Evolutionary conservation across 768 basidiomycete species (phyloP), one percentile per base, ranked within the genome.

Genomic region (Lentinula edodes): DNA sequence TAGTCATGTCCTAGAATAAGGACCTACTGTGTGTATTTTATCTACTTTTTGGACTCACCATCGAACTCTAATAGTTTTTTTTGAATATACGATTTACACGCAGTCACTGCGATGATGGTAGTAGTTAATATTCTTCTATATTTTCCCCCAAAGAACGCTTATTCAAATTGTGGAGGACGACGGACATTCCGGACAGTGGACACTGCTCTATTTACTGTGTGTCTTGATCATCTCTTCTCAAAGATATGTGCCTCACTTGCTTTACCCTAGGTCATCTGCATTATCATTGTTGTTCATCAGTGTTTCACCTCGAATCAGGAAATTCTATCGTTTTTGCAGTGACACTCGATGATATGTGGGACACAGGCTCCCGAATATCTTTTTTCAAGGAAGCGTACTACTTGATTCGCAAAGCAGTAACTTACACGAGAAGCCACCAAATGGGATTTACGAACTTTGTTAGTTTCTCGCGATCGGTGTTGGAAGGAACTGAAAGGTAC

Each of bases 151-250:
- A 8, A 8, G 3, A 32, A 28, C 6, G 28, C 9, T 28, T 8
- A 5, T 6, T 34, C 8, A 12, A 9, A 6, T 16, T 36, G 12
- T 18, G 6, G 15, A 69, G 64, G 15, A 6, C 36, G n/a, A 32
- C 48, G 42, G 58, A 56, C 48, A 61, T 66, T 53, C 56, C 59
- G 38, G 38, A 13, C 13, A 13, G 28, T 28, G 28, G 28, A 28
- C 28, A 51, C 18, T 41, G 35, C 43, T 51, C 12, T 13, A n/a
- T 51, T 43, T 46, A 9, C 51, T 18, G 20, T 18, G 20, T 18
- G 35, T 52, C 51, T 52, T 52, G 51, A 52, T 52, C 32, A 52
- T 52, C 51, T 52, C 35, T 52, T 10, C 35, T 36, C 32, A 35
- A 52, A 48, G 46, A 48, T 48, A 23, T 28, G 28, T 28, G 3